A percentile compares a stretch with the other conserved stretches of the same genome.
phyloP scores from a whole-genome alignment of 176 grass and related monocot species.

The Avena sativa region DNA sequence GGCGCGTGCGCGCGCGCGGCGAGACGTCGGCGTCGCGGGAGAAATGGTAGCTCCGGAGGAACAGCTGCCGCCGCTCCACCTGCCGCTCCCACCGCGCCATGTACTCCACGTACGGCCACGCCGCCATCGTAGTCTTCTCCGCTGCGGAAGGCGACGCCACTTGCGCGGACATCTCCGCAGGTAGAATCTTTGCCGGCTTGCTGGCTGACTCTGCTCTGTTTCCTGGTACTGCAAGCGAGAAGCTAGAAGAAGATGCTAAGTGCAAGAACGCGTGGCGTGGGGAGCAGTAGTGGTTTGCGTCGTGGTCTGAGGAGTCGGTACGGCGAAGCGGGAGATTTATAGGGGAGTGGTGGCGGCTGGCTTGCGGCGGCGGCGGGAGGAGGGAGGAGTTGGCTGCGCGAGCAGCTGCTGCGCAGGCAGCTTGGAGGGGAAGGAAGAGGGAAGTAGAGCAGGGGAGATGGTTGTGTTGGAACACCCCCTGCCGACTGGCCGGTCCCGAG shows the following conservation, averaged over 20 bases:
- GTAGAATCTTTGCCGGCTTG: not conserved
- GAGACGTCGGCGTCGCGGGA: conserved; percentile 53
- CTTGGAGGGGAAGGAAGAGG: not conserved
- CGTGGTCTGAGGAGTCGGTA: not conserved
- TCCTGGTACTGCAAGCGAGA: not conserved
- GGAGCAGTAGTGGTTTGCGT: not conserved
- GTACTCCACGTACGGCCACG: conserved; percentile 75
- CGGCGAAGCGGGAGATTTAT: conserved; percentile 25
- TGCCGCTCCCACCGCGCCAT: conserved; percentile 80
- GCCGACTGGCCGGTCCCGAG: too few relatives aligned
- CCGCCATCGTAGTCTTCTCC: not conserved
- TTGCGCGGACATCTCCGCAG: conserved; percentile 33
- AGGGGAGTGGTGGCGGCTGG: not conserved
- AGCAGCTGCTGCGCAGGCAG: not conserved
- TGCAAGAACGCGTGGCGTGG: not conserved
- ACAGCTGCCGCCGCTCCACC: conserved; percentile 85
- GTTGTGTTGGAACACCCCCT: not conserved
- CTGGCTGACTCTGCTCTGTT: not conserved
- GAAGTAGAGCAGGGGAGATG: conserved; percentile 19
- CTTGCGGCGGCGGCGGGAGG: too few relatives aligned
- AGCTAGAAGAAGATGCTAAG: not conserved
- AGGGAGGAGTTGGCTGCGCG: not conserved
- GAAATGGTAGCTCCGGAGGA: conserved; percentile 96
- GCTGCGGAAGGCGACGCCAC: not conserved
- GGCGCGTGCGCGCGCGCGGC: conserved; percentile 54